Percentiles rank a stretch among this genome's conserved stretches.
These are phyloP conservation scores for Teratosphaeria epicoccoides DNA, from an alignment of 2,329 filamentous ascomycete species.

Conservation along the genomic window DNA sequence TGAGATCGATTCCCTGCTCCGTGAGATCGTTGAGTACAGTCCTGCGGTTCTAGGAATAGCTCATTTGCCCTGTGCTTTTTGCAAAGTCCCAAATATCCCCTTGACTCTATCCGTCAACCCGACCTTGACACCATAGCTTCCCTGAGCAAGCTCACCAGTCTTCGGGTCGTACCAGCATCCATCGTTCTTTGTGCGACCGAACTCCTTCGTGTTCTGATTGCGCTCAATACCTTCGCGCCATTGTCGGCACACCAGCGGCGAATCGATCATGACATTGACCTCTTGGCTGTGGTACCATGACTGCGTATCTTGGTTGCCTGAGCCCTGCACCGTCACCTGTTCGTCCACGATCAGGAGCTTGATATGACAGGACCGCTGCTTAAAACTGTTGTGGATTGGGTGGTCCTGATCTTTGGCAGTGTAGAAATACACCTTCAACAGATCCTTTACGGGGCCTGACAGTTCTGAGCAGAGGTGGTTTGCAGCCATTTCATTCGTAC, in stretches of 20 bases:
- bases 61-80: conserved; percentile 34
- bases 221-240: conserved; percentile 53
- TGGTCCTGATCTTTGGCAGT: conserved; percentile 60
- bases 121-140: conserved; percentile 36
- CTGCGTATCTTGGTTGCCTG: conserved; percentile 72
- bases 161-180: conserved; percentile 50
- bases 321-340: conserved; percentile 59
- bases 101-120: conserved; percentile 49
- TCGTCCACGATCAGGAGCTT: conserved; percentile 68
- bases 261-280: conserved; percentile 66
- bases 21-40: too few species aligned
- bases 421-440: conserved; percentile 58
- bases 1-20: too few species aligned
- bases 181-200: conserved; percentile 46
- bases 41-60: background rate
- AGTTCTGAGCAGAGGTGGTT: conserved; percentile 49
- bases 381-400: conserved; percentile 56
- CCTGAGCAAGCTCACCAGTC: conserved; percentile 29
- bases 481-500: conserved; percentile 62
- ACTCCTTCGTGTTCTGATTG: conserved; percentile 57
- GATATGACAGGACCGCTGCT: conserved; percentile 60
- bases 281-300: conserved; percentile 71
- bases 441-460: conserved; percentile 31
- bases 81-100: conserved; percentile 47
- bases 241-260: conserved; percentile 45